Evolutionary conservation across 208 protist genomes (phyloP).

Genomic region (Crithidia thermophila): DNA sequence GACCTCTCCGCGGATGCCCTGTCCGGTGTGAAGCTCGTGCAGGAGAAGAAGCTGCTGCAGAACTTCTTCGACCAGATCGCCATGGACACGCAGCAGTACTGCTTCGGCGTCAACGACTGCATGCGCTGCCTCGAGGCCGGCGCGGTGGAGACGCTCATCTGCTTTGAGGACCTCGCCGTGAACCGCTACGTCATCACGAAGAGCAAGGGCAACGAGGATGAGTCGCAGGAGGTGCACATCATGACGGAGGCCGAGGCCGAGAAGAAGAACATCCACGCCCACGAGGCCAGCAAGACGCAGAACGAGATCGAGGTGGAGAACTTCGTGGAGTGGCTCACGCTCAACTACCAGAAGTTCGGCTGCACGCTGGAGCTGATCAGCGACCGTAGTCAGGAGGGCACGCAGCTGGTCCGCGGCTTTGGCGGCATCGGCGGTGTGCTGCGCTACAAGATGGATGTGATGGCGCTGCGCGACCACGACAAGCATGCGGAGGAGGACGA

Average conservation of each 20-base stretch:
- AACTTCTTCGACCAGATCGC: constrained; percentile 99
- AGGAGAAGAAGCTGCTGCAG: constrained; percentile 99
- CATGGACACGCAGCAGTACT: constrained; percentile 98
- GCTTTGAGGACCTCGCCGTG: constrained; percentile 98
- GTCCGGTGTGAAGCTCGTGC: constrained; percentile 98
- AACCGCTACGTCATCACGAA: constrained; percentile 90
- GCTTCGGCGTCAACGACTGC: constrained; percentile 98
- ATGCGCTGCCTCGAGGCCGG: constrained; percentile 97
- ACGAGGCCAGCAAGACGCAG: constrained; percentile 84
- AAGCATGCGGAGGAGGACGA: constrained; percentile 78
- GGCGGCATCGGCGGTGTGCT: constrained; percentile 97
- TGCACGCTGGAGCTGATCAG: constrained; percentile 95
- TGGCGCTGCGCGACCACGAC: constrained; percentile 88
- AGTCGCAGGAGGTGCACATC: constrained; percentile 55
- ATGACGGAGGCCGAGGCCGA: constrained; percentile 76
- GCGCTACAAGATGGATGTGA: constrained; percentile 91
- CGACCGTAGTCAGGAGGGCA: constrained; percentile 97
- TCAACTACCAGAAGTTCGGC: constrained; percentile 99
- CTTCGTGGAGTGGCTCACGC: constrained; percentile 99
- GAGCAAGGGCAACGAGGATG: constrained; percentile 83
- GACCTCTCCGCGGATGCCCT: constrained; percentile 97
- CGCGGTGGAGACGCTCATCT: constrained; percentile 98
- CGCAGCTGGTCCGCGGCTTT: constrained; percentile 98
- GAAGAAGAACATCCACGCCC: constrained; percentile 81
- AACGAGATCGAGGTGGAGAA: constrained; percentile 91